Percentiles rank a stretch among this genome's conserved stretches.
These are phyloP conservation scores for Pichia sp. DNA, from an alignment of 1,139 yeast species.

Conservation along the genomic window DNA sequence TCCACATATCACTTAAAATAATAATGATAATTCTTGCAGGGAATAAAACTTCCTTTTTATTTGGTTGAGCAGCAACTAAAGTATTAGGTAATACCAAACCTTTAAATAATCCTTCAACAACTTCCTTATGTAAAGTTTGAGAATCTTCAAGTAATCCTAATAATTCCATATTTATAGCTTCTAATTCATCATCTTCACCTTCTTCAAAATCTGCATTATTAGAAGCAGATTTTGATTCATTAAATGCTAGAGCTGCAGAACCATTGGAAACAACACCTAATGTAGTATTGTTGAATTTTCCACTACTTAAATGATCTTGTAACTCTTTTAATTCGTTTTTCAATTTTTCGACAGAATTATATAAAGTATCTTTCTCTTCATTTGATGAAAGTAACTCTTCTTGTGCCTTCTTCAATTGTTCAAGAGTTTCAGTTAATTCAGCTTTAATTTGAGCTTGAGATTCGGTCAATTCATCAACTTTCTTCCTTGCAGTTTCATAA, in stretches of 20 bases:
- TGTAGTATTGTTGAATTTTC: slow-evolving; percentile 17
- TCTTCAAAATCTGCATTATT: slow-evolving; percentile 24
- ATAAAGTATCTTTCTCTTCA: slow-evolving; percentile 54
- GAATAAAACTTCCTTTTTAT: slow-evolving; percentile 87
- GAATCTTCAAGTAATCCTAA: slow-evolving; percentile 73
- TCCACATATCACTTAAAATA: slow-evolving; percentile 96
- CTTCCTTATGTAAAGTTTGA: slow-evolving; percentile 71
- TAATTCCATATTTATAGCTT: slow-evolving; percentile 66
- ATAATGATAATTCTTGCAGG: slow-evolving; percentile 94
- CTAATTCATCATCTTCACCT: slow-evolving; percentile 46
- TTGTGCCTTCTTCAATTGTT: slow-evolving; percentile 57
- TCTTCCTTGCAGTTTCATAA: slow-evolving; percentile 52
- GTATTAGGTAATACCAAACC: slow-evolving; percentile 86
- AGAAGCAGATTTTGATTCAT: slow-evolving; percentile 7
- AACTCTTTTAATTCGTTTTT: slow-evolving; percentile 34
- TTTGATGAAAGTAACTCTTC: slow-evolving; percentile 56
- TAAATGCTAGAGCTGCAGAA: slow-evolving; percentile 20
- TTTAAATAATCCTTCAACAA: slow-evolving; percentile 79
- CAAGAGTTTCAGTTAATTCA: slow-evolving; percentile 55
- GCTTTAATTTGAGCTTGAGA: slow-evolving; percentile 59
- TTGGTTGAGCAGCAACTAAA: slow-evolving; percentile 69
- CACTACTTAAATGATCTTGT: slow-evolving; percentile 24
- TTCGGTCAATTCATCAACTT: slow-evolving; percentile 55
- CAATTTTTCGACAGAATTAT: slow-evolving; percentile 60
- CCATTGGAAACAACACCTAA: slow-evolving; percentile 29